These are phyloP conservation scores for Heimioporus punctisporus DNA, from an alignment of 1,284 basidiomycete species.

Conservation along the genomic window DNA sequence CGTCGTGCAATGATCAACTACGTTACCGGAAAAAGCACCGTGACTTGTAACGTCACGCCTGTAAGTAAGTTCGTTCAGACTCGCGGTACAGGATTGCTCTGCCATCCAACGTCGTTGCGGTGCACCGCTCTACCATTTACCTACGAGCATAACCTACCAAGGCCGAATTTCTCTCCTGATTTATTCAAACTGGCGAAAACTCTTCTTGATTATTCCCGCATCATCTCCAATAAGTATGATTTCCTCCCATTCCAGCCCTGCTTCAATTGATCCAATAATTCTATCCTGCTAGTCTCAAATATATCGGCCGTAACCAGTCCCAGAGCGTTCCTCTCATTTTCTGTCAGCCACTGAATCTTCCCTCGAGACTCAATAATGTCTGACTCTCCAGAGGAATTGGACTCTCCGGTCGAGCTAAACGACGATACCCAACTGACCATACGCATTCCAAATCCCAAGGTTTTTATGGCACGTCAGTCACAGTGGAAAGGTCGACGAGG, in stretches of 20 bases:
- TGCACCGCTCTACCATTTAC: slow-evolving; percentile 9
- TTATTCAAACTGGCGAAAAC: slow-evolving; percentile 16
- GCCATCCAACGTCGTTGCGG: slow-evolving; percentile 25
- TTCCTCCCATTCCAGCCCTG: slow-evolving; percentile 6
- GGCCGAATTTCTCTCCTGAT: slow-evolving; percentile 8
- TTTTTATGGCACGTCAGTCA: slow-evolving; percentile 60
- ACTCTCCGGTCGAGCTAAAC: slow-evolving; percentile 45
- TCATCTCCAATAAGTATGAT: slow-evolving; percentile 10
- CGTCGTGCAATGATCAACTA: slow-evolving; percentile 34
- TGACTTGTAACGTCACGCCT: slow-evolving; percentile 37
- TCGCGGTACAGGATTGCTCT: slow-evolving; percentile 31
- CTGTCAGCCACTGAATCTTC: slow-evolving; percentile 8
- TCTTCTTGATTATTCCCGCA: slow-evolving; percentile 4
- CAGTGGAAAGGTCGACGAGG: slow-evolving; percentile 73
- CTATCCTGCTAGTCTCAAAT: not conserved
- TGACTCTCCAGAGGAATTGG: slow-evolving; percentile 43
- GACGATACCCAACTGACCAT: slow-evolving; percentile 67
- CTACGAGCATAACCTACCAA: slow-evolving; percentile 4
- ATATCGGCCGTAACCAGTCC: slow-evolving; percentile 9
- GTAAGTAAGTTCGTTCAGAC: slow-evolving; percentile 39
- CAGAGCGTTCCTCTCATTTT: slow-evolving; percentile 22
- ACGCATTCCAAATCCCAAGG: slow-evolving; percentile 59
- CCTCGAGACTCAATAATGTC: slow-evolving; percentile 29
- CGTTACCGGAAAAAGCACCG: slow-evolving; percentile 31
- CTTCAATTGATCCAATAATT: slow-evolving; percentile 11